Conservation (phyloP, 225 moss, liverwort and hornwort genomes). For the Bryoerythrophyllum caledonicum region DNA sequence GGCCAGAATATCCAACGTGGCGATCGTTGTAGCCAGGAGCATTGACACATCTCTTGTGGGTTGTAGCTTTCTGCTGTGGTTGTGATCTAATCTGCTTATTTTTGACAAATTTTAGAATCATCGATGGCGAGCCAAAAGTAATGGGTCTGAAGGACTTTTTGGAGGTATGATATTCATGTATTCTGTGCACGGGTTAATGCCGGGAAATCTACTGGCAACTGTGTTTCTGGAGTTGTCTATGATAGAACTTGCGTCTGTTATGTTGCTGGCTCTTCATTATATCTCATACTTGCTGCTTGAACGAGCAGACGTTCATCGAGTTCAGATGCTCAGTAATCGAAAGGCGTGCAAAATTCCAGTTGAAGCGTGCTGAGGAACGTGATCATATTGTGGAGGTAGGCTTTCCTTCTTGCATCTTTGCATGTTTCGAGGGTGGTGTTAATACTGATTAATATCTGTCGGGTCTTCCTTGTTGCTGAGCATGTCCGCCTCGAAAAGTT, state of each 20-base stretch:
- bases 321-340: constrained; percentile 88
- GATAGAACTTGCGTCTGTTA: constrained; percentile 10
- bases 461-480: constrained; percentile 9
- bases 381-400: constrained; percentile 78
- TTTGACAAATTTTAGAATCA: constrained; percentile 57
- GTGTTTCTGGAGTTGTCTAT: background rate
- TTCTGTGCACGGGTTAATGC: constrained; percentile 4
- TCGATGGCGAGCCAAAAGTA: constrained; percentile 78
- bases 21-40: background rate
- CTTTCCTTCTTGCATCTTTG: constrained; percentile 9
- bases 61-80: background rate
- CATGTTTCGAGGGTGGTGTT: constrained; percentile 6
- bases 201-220: background rate
- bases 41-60: constrained; percentile 12
- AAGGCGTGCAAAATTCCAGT: constrained; percentile 82
- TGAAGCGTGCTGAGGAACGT: constrained; percentile 80
- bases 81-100: constrained; percentile 15
- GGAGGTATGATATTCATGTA: constrained; percentile 46
- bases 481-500: constrained; percentile 3
- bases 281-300: constrained; percentile 16
- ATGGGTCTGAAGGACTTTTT: constrained; percentile 86
- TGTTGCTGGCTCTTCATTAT: constrained; percentile 20
- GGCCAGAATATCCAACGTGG: no score
- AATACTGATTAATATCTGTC: background rate
- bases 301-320: constrained; percentile 74